Percentiles rank a stretch among this genome's conserved stretches.
phyloP scores from a whole-genome alignment of 805 yeast species.

The Candida incommunis region DNA sequence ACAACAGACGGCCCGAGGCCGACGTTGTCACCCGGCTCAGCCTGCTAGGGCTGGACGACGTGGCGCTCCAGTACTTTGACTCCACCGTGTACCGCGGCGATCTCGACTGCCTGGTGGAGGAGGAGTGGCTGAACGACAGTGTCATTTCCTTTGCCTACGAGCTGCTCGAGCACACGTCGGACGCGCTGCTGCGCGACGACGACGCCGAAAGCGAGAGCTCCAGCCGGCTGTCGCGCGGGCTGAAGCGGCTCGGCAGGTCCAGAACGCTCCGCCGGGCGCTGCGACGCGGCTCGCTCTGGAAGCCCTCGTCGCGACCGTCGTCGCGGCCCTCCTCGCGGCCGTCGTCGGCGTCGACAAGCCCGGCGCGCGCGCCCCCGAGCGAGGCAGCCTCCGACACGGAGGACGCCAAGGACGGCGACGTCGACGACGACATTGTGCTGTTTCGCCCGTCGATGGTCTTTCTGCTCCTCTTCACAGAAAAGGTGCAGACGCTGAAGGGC shows the following conservation, averaged over 20 bases:
- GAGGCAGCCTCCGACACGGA: neutral
- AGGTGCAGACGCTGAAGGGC: slow-evolving; percentile 27
- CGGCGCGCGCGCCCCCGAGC: neutral
- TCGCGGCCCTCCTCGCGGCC: neutral
- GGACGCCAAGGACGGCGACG: slow-evolving; percentile 14
- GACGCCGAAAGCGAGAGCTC: neutral
- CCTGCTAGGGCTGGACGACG: neutral
- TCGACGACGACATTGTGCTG: slow-evolving; percentile 24
- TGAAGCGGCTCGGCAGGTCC: neutral
- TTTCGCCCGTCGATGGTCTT: slow-evolving; percentile 53
- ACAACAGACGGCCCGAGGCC: neutral
- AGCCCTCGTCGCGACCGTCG: neutral
- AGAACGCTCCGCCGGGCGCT: neutral
- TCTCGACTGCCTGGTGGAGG: slow-evolving; percentile 39
- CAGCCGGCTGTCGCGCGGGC: neutral
- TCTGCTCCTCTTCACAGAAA: slow-evolving; percentile 32
- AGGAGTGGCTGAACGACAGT: slow-evolving; percentile 65
- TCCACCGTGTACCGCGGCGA: slow-evolving; percentile 22
- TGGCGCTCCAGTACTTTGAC: neutral
- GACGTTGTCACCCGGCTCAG: neutral
- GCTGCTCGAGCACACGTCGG: slow-evolving; percentile 26
- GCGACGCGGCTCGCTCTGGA: neutral
- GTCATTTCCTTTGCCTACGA: slow-evolving; percentile 52
- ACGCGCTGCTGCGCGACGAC: neutral
- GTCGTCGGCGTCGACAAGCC: neutral